Evolutionary conservation across 2,329 filamentous ascomycete species (phyloP).

Genomic region (Pestalotiopsis sp.): DNA sequence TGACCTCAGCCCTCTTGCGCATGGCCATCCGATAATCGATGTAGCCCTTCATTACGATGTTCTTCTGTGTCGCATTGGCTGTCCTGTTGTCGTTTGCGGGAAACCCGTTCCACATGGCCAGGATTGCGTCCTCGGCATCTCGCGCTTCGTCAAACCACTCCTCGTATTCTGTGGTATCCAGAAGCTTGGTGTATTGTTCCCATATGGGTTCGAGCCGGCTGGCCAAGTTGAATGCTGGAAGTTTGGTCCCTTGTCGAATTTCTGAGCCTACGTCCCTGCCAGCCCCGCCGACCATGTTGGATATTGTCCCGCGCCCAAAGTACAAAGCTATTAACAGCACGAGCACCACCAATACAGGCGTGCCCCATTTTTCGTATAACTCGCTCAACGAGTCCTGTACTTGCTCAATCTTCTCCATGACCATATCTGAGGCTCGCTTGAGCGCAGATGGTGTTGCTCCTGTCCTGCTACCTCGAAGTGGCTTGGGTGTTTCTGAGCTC

Average conservation of each 20-base stretch:
- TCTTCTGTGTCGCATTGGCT: not conserved
- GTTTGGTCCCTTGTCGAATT: not conserved
- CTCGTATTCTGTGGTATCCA: constrained; percentile 10
- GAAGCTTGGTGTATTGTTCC: constrained; percentile 3
- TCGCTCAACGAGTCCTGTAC: not conserved
- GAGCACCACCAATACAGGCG: not conserved
- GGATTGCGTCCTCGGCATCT: constrained; percentile 11
- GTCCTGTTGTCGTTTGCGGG: constrained; percentile 1
- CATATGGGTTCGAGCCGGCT: not conserved
- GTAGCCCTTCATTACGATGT: constrained; percentile 1
- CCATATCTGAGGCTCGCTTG: not conserved
- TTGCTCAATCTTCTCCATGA: not conserved
- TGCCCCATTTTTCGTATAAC: not conserved
- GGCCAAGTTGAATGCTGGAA: not conserved
- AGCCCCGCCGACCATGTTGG: not conserved
- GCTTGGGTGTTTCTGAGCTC: not conserved
- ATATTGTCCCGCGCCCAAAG: not conserved
- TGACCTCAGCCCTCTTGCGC: constrained; percentile 15
- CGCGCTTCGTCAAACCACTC: constrained; percentile 13
- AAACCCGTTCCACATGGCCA: constrained; percentile 9
- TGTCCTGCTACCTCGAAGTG: not conserved
- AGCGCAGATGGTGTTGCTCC: not conserved
- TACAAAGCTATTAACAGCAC: not conserved
- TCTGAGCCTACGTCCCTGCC: not conserved
- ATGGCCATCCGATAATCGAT: constrained; percentile 12